These are phyloP conservation scores for Thuja plicata DNA, from an alignment of 83 land plant genomes.

Conservation along the genomic window DNA sequence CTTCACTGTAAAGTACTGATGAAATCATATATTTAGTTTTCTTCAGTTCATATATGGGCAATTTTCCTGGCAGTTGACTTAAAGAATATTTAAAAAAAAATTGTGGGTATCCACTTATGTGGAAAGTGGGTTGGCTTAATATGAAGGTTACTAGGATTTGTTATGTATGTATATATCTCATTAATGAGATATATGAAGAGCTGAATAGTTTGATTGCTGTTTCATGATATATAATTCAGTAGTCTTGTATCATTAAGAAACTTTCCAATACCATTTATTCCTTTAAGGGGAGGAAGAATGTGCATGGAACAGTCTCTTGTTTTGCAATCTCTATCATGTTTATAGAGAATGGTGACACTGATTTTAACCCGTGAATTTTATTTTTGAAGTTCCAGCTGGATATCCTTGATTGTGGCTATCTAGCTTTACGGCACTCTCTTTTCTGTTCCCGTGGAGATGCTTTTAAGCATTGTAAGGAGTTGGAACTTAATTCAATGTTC, in stretches of 20 bases:
- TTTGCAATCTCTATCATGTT: neutral
- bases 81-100: neutral
- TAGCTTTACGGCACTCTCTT: neutral
- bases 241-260: neutral
- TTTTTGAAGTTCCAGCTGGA: neutral
- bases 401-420: neutral
- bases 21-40: neutral
- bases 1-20: conserved; percentile 60
- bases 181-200: neutral
- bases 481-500: neutral
- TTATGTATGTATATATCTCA: neutral
- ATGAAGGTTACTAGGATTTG: neutral
- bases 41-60: neutral
- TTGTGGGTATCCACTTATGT: neutral
- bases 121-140: neutral
- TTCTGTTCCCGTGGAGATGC: neutral
- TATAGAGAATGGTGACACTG: neutral
- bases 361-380: neutral
- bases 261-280: neutral
- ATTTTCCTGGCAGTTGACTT: neutral
- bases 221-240: neutral
- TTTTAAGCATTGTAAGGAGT: neutral
- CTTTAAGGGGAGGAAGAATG: neutral
- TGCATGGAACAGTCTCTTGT: neutral
- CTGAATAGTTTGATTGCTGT: neutral